phyloP scores from a whole-genome alignment of 495 filamentous ascomycete species.

The Tetracladium setigerum region DNA sequence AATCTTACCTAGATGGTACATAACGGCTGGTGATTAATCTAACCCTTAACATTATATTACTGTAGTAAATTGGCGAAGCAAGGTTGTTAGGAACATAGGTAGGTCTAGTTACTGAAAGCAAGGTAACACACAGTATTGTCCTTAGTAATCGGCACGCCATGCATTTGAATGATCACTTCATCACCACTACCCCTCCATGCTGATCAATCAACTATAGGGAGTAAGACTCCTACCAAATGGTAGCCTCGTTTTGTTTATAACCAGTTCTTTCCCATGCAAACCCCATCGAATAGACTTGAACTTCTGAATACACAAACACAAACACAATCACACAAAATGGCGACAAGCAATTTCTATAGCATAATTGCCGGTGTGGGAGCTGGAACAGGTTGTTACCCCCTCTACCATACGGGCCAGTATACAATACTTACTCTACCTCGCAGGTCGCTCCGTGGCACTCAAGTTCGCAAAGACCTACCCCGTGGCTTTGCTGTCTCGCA shows the following conservation, averaged over 20 bases:
- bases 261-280: no score
- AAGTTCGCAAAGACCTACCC: conserved; percentile 57
- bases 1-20: no score
- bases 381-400: conserved; percentile 46
- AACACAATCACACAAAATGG: conserved; percentile 10
- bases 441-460: conserved; percentile 40
- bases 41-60: no score
- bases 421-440: conserved; percentile 3
- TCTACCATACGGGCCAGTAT: neutral
- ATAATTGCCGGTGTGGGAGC: conserved; percentile 69
- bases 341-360: conserved; percentile 46
- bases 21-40: no score
- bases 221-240: neutral
- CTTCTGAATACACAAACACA: conserved; percentile 1
- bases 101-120: neutral
- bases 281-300: neutral
- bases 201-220: conserved; percentile 22
- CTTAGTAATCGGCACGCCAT: no score
- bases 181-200: neutral
- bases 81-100: neutral
- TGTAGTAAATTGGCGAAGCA: neutral
- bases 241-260: neutral
- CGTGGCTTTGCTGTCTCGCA: conserved; percentile 58
- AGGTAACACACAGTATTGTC: no score
- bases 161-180: no score